These are phyloP conservation scores for Paramyrothecium roridum DNA, from an alignment of 2,329 filamentous ascomycete species.

Conservation along the genomic window DNA sequence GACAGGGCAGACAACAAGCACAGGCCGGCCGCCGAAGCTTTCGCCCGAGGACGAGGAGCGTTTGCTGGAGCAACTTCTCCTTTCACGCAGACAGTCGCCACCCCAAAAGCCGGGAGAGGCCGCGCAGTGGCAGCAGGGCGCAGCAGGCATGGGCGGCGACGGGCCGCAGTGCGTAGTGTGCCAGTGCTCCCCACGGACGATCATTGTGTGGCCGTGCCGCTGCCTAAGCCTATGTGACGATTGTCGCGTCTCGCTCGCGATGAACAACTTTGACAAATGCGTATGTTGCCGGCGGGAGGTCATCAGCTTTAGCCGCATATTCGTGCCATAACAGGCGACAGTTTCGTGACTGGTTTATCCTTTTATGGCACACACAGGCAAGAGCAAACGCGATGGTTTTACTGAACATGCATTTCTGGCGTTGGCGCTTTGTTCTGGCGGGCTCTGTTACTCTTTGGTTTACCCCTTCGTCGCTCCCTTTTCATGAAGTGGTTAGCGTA, in stretches of 20 bases:
- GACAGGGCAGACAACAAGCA: conserved; percentile 10
- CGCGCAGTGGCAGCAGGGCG: conserved; percentile 65
- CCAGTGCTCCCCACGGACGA: conserved; percentile 77
- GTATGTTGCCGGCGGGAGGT: conserved; percentile 91
- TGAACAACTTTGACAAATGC: conserved; percentile 96
- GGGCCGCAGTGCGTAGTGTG: conserved; percentile 91
- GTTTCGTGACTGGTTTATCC: too few relatives aligned
- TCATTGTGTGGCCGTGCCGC: conserved; percentile 95
- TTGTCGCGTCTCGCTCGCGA: conserved; percentile 85
- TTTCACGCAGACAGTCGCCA: conserved; percentile 41
- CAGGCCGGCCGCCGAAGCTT: conserved; percentile 35
- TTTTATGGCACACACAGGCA: too few relatives aligned
- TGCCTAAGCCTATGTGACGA: conserved; percentile 95
- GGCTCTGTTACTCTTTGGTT: conserved; percentile 2
- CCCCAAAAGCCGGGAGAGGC: conserved; percentile 8
- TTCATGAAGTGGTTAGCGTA: too few relatives aligned
- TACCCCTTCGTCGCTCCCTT: neutral
- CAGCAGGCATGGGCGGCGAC: conserved; percentile 65
- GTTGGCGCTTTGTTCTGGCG: conserved; percentile 23
- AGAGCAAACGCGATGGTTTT: neutral
- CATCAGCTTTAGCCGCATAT: conserved; percentile 84
- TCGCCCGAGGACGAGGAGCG: conserved; percentile 57
- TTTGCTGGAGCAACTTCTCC: conserved; percentile 57
- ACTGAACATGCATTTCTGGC: neutral
- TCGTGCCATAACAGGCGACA: conserved; percentile 58